These are phyloP conservation scores for Eutypa lata DNA, from an alignment of 2,329 filamentous ascomycete species.

Conservation along the genomic window DNA sequence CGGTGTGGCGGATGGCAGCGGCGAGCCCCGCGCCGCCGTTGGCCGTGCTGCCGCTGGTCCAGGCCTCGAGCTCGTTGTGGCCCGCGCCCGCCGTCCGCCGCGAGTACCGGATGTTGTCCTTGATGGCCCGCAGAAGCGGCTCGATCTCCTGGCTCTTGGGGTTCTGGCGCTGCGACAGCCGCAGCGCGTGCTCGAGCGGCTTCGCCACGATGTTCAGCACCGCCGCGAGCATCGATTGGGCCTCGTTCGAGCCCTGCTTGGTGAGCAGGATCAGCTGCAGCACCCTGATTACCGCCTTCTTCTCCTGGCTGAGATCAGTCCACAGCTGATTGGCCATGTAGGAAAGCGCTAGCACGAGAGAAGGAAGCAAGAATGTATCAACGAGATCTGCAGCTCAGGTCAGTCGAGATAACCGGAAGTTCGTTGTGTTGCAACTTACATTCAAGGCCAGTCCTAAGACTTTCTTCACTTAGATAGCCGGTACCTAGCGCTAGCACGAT, in stretches of 20 bases:
- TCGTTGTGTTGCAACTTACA: constrained; percentile 46
- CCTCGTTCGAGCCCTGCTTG: constrained; percentile 68
- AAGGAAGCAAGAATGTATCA: constrained; percentile 77
- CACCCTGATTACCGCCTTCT: constrained; percentile 67
- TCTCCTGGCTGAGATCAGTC: constrained; percentile 59
- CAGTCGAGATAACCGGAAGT: neutral
- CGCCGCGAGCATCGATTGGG: constrained; percentile 65
- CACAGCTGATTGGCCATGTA: constrained; percentile 71
- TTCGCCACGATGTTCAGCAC: constrained; percentile 71
- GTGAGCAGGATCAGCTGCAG: constrained; percentile 71
- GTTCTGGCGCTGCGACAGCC: constrained; percentile 63
- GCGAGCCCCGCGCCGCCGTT: constrained; percentile 57
- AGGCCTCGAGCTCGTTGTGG: constrained; percentile 65
- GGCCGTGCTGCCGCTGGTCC: constrained; percentile 56
- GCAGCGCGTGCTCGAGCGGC: constrained; percentile 64
- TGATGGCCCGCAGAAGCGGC: constrained; percentile 64
- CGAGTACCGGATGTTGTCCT: constrained; percentile 54
- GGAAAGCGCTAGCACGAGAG: constrained; percentile 68
- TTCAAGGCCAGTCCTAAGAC: constrained; percentile 71
- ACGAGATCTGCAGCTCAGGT: constrained; percentile 56
- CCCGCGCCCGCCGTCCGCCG: constrained; percentile 61
- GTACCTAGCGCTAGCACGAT: constrained; percentile 68
- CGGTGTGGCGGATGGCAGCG: constrained; percentile 55
- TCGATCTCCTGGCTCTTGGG: constrained; percentile 68
- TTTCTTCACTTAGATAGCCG: constrained; percentile 64